A percentile compares a stretch with the other conserved stretches of the same genome.
Conservation (phyloP, 1,139 yeast species). For the Candida anutae region DNA sequence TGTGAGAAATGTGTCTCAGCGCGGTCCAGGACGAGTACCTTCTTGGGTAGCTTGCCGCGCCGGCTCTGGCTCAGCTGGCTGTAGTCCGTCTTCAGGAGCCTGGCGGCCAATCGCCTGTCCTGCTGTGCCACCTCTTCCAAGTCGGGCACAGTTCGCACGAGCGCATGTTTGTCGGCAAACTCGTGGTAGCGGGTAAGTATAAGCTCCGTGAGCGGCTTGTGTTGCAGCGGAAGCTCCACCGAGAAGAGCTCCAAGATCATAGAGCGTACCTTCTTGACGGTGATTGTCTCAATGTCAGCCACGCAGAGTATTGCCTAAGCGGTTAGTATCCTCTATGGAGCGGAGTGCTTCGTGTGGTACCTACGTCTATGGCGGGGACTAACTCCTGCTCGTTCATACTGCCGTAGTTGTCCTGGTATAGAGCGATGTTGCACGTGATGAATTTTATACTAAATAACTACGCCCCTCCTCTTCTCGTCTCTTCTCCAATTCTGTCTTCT, state of each 20-base stretch:
- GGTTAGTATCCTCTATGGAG: conserved; percentile 15
- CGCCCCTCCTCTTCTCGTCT: too few species aligned
- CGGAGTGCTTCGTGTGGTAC: conserved; percentile 18
- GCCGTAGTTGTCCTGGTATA: too few species aligned
- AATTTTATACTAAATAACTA: too few species aligned
- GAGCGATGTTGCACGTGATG: too few species aligned
- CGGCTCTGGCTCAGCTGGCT: too few species aligned
- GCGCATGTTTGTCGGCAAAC: conserved; percentile 31
- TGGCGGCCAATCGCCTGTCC: conserved; percentile 41
- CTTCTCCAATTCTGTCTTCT: too few species aligned
- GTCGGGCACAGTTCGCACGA: too few species aligned
- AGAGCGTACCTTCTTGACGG: conserved; percentile 63
- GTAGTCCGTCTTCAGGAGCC: conserved; percentile 25
- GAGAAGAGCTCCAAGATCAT: conserved; percentile 65
- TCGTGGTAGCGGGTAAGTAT: conserved; percentile 54
- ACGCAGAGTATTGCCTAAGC: conserved; percentile 63
- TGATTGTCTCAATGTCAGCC: conserved; percentile 64
- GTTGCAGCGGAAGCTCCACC: conserved; percentile 38
- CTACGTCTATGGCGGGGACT: conserved; percentile 63
- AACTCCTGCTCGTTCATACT: too few species aligned
- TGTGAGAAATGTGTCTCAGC: conserved; percentile 29
- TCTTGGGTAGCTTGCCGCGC: too few species aligned
- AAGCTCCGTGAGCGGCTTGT: conserved; percentile 52
- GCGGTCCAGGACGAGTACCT: too few species aligned
- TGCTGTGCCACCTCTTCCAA: conserved; percentile 26